Conservation (phyloP, 108 stramenopile species). For the Schizochytrium sp. region DNA sequence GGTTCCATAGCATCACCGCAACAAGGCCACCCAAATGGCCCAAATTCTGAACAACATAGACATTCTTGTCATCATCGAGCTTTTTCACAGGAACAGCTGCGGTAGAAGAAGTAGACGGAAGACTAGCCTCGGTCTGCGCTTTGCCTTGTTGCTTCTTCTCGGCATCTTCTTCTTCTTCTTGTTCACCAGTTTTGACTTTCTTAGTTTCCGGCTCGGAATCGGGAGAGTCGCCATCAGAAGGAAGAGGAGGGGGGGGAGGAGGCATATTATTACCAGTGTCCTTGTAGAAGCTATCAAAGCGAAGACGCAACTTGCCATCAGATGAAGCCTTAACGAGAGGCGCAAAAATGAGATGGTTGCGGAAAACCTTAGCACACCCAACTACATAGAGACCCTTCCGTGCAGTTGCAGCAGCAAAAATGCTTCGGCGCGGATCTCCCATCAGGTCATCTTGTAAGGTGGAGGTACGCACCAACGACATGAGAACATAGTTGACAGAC, state of each 20-base stretch:
- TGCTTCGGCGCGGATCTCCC: conserved; percentile 26
- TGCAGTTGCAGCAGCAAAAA: conserved; percentile 3
- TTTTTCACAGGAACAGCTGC: neutral
- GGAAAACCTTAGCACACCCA: neutral
- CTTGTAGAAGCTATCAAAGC: neutral
- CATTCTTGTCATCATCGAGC: neutral
- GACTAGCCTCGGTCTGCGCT: no score
- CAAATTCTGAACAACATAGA: neutral
- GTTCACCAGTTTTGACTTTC: neutral
- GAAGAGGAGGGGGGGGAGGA: neutral
- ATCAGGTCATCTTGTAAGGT: conserved; percentile 16
- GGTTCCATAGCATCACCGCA: conserved; percentile 6
- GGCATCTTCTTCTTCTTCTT: neutral
- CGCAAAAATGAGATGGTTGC: conserved; percentile 16
- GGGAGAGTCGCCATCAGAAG: neutral
- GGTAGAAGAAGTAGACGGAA: no score
- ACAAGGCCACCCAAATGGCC: neutral
- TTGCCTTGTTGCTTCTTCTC: neutral
- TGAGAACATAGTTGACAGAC: conserved; percentile 93
- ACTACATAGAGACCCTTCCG: conserved; percentile 26
- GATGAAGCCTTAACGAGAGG: neutral
- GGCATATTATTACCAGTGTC: neutral
- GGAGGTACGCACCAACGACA: conserved; percentile 91
- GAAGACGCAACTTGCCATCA: neutral
- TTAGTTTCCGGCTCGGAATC: neutral